These are phyloP conservation scores for Exophiala viscosa DNA, from an alignment of 2,329 filamentous ascomycete species.

Conservation along the genomic window DNA sequence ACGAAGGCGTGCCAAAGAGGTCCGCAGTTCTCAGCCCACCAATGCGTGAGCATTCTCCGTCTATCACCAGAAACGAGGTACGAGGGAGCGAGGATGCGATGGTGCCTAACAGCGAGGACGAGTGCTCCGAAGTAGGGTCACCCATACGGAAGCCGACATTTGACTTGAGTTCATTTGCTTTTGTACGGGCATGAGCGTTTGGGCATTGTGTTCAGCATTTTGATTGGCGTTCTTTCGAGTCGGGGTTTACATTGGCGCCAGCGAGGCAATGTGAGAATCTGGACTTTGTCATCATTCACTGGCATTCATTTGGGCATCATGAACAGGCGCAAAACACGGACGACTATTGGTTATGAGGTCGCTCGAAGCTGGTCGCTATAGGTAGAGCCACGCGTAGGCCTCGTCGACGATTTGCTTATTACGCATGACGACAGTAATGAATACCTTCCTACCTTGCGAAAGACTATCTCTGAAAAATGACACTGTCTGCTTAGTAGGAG, in stretches of 20 bases:
- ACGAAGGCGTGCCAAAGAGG: too few relatives aligned
- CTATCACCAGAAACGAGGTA: not conserved
- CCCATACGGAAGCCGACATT: slow-evolving; percentile 24
- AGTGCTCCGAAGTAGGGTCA: slow-evolving; percentile 22
- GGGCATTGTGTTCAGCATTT: slow-evolving; percentile 10
- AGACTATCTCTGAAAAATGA: too few relatives aligned
- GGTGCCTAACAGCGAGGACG: slow-evolving; percentile 49
- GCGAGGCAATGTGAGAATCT: slow-evolving; percentile 11
- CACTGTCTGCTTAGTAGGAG: too few relatives aligned
- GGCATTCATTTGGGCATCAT: slow-evolving; percentile 13
- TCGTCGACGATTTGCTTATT: too few relatives aligned
- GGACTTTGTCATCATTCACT: slow-evolving; percentile 8
- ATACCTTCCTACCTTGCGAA: too few relatives aligned
- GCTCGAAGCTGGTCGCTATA: too few relatives aligned
- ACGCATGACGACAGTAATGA: too few relatives aligned
- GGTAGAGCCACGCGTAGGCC: not conserved
- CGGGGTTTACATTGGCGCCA: not conserved
- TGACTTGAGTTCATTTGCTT: slow-evolving; percentile 38
- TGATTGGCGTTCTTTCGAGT: slow-evolving; percentile 5
- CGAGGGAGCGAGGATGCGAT: slow-evolving; percentile 52
- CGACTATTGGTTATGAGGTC: slow-evolving; percentile 14
- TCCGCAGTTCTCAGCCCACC: too few relatives aligned
- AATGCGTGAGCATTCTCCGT: not conserved
- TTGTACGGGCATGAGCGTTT: slow-evolving; percentile 27
- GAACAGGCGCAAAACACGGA: not conserved